Base-by-base conservation (phyloP, 2,329 filamentous ascomycete genomes). In the Cryphonectria japonica region DNA sequence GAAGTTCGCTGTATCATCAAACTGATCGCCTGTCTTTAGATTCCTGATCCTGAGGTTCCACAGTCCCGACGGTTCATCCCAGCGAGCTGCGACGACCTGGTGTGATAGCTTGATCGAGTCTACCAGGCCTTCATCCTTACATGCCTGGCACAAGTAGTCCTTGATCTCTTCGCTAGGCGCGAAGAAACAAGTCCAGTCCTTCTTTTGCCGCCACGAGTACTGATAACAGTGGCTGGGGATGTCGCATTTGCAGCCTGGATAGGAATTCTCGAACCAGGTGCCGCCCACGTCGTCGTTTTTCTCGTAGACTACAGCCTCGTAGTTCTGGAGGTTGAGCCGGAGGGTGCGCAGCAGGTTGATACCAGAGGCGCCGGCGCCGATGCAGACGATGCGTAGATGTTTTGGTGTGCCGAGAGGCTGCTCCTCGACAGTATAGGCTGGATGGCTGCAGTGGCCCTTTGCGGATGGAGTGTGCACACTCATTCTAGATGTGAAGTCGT, bases 161-260 rank as follows among this genome's bases (percentile, higher is more conserved):
- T 84, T 81, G 59, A 91, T 90, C 76, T 91, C 88, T 0, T 80
- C 79, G 0, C 85, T 85, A 0, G 83, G 79, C 0, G 86, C 82
- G 75, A 87, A 90, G 76, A 90, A 88, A 69, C 85, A 84, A 26
- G 84, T 83, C 88, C 89, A 91, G 54, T 84, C 82, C 8, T 84
- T 84, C 76, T 90, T 91, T 2, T 85, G 86, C 69, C 85, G 83
- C 85, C 86, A 90, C 2, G 87, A 86, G 75, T 88, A 90, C 75
- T 89, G 88, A 76, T 91, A 91, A 77, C 87, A 89, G 78, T 90
- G 88, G 75, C 83, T 85, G 13, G 86, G 86, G 41, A 88, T 82
- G 76, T 88, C 87, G 75, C 86, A 89, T 68, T 81, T 81, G 74
- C 86, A 88, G 14, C 87, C 87, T 0, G 87, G 87, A 72, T 90